phyloP scores from a whole-genome alignment of 2,329 filamentous ascomycete genomes.

The Fusarium continuum region DNA sequence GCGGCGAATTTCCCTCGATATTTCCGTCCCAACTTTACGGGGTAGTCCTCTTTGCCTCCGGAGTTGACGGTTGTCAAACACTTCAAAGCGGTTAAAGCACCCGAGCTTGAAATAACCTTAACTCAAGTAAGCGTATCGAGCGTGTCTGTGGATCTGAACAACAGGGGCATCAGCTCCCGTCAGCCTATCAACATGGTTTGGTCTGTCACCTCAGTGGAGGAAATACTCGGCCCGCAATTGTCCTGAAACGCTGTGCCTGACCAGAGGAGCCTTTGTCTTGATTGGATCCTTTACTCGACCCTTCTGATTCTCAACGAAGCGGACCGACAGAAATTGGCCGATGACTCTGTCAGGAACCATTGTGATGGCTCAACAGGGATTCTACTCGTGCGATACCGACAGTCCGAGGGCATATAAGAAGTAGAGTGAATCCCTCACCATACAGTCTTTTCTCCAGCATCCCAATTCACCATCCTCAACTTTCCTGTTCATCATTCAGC shows the following conservation, averaged over 20 bases:
- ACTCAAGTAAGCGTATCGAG: neutral
- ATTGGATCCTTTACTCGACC: neutral
- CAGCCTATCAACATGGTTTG: neutral
- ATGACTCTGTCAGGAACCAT: neutral
- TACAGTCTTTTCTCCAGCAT: neutral
- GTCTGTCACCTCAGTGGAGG: slow-evolving; percentile 11
- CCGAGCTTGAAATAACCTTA: neutral
- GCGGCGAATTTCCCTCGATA: neutral
- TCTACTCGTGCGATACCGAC: neutral
- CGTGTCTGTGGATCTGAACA: neutral
- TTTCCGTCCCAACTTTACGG: no score
- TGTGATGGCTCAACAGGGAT: neutral
- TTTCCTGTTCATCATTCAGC: neutral
- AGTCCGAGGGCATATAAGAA: neutral
- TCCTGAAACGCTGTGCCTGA: neutral
- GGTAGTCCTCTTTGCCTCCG: neutral
- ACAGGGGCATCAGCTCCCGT: neutral
- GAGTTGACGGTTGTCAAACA: neutral
- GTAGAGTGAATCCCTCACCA: neutral
- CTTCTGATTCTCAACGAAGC: neutral
- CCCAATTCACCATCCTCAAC: neutral
- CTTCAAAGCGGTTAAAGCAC: neutral
- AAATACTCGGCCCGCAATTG: neutral
- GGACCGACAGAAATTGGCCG: no score
- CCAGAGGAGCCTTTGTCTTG: neutral